phyloP scores from a whole-genome alignment of 176 grass and related monocot species.

The Oryza australiensis region DNA sequence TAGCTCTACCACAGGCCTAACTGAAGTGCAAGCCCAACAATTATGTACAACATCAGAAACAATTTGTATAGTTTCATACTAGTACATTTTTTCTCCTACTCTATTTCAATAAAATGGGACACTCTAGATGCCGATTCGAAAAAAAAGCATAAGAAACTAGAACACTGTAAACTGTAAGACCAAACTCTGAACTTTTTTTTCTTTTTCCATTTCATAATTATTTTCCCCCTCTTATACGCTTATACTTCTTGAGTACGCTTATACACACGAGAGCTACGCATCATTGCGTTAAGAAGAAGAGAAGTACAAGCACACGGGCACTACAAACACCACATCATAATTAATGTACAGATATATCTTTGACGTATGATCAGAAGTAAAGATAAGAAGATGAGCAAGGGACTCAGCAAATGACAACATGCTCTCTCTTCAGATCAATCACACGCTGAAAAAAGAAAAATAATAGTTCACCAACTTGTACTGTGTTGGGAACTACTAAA shows the following conservation, averaged over 20 bases:
- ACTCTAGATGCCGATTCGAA: too few species aligned
- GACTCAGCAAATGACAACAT: constrained; percentile 39
- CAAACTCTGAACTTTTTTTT: too few species aligned
- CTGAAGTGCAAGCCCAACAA: not conserved
- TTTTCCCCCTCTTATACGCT: too few species aligned
- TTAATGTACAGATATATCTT: not conserved
- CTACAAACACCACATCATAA: not conserved
- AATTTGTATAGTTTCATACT: too few species aligned
- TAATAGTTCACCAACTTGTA: not conserved
- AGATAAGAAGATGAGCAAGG: not conserved
- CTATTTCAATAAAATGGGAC: too few species aligned
- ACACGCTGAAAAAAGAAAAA: not conserved
- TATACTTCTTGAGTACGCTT: too few species aligned
- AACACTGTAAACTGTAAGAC: not conserved
- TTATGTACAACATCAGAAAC: not conserved
- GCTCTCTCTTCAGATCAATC: not conserved
- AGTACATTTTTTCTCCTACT: too few species aligned
- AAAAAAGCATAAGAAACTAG: not conserved
- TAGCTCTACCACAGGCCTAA: too few species aligned
- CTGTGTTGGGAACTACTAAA: constrained; percentile 16
- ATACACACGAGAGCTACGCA: not conserved
- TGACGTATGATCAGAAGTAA: constrained; percentile 10
- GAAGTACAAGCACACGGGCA: not conserved
- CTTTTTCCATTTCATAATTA: not conserved
- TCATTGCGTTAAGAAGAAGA: not conserved